These are phyloP conservation scores for Skeletonema costatum DNA, from an alignment of 108 stramenopile species.

Conservation along the genomic window DNA sequence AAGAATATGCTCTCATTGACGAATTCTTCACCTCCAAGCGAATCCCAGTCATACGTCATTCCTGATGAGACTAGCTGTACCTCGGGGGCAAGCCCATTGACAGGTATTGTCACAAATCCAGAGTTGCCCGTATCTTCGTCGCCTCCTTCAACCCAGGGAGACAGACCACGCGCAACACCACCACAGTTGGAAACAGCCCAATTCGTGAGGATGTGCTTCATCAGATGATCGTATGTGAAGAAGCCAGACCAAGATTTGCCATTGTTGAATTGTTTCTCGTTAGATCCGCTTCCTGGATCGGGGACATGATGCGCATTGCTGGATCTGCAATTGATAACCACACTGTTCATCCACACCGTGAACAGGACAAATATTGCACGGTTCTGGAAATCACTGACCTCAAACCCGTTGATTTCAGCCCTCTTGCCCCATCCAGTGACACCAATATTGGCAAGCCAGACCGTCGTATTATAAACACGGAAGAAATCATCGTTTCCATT, in stretches of 20 bases:
- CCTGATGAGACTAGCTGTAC: background rate
- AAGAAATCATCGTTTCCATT: too few relatives aligned
- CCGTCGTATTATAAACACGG: too few relatives aligned
- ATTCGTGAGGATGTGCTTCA: slow-evolving; percentile 4
- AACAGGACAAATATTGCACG: too few relatives aligned
- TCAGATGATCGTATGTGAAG: slow-evolving; percentile 3
- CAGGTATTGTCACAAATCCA: background rate
- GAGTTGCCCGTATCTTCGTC: background rate
- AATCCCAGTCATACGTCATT: slow-evolving; percentile 2
- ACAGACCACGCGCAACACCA: slow-evolving; percentile 2
- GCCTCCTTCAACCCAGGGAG: slow-evolving; percentile 1
- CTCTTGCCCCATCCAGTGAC: background rate
- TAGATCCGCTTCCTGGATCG: background rate
- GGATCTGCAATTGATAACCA: too few relatives aligned
- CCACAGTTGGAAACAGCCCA: background rate
- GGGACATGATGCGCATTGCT: too few relatives aligned
- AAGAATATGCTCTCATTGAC: slow-evolving; percentile 2
- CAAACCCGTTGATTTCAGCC: too few relatives aligned
- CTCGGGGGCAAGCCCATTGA: background rate
- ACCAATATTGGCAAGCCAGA: too few relatives aligned
- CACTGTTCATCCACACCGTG: too few relatives aligned
- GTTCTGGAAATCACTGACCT: too few relatives aligned
- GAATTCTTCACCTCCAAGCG: background rate
- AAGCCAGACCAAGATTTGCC: slow-evolving; percentile 1
- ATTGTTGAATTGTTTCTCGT: background rate